phyloP scores from a whole-genome alignment of 1,139 yeast species.

The Saccharomyces hybrid region DNA sequence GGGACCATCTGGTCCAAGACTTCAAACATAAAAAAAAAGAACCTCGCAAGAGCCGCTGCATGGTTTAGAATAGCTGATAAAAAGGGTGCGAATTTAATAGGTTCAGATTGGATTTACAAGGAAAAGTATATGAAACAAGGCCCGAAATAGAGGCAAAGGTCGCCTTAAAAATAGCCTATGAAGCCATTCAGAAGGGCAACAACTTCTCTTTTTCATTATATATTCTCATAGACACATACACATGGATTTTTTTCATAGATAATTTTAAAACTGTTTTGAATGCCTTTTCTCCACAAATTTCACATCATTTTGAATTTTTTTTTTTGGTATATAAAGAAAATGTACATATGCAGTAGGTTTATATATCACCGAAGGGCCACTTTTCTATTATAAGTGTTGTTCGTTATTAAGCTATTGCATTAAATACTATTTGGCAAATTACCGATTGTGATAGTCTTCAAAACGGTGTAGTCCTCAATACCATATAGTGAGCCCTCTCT shows the following conservation, averaged over 20 bases:
- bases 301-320: neutral
- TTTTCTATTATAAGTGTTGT: neutral
- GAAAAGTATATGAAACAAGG: conserved; percentile 43
- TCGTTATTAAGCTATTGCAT: neutral
- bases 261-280: too few species aligned
- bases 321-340: neutral
- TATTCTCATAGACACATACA: too few species aligned
- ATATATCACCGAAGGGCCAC: neutral
- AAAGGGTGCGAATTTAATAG: conserved; percentile 57
- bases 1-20: conserved; percentile 64
- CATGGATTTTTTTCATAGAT: too few species aligned
- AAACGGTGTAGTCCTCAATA: conserved; percentile 60
- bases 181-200: neutral
- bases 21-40: conserved; percentile 52
- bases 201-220: neutral
- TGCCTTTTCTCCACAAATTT: too few species aligned
- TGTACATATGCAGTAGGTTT: neutral
- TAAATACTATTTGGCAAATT: conserved; percentile 12
- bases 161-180: neutral
- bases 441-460: conserved; percentile 55
- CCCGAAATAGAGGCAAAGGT: neutral
- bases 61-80: conserved; percentile 64
- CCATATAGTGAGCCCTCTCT: conserved; percentile 77
- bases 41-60: conserved; percentile 57
- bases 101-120: conserved; percentile 75